Evolutionary conservation across 148 eudicot genomes (phyloP).

Genomic region (Fagopyrum homotropicum): DNA sequence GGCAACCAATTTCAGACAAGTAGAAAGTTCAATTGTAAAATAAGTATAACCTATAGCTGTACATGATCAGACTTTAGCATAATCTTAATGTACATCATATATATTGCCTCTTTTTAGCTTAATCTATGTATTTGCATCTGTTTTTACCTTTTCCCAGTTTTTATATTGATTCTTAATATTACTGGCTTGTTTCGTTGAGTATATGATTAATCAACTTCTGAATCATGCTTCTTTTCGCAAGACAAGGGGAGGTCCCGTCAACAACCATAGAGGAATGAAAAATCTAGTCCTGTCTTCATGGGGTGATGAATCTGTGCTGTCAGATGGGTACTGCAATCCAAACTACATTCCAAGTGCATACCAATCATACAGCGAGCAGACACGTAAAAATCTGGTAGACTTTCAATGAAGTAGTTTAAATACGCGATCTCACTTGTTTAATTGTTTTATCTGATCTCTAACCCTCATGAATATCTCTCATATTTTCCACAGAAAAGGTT

Average conservation of each 20-base stretch:
- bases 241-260: constrained; percentile 52
- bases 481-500: constrained; percentile 52
- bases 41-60: too few relatives aligned
- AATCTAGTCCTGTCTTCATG: constrained; percentile 75
- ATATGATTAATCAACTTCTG: background rate
- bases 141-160: background rate
- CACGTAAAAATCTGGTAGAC: constrained; percentile 74
- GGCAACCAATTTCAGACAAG: background rate
- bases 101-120: background rate
- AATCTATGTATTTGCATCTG: background rate
- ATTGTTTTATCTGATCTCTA: constrained; percentile 3
- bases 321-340: constrained; percentile 68
- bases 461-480: constrained; percentile 13
- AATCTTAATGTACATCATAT: background rate
- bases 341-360: constrained; percentile 52
- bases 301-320: constrained; percentile 80
- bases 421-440: background rate
- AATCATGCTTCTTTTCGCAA: constrained; percentile 12
- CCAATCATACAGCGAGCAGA: constrained; percentile 69
- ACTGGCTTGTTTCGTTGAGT: background rate
- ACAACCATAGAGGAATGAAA: constrained; percentile 75
- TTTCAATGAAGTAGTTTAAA: constrained; percentile 10
- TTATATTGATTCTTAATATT: background rate
- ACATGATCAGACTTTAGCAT: background rate
- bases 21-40: too few relatives aligned